These are phyloP conservation scores for Acidiella bohemica DNA, from an alignment of 495 filamentous ascomycete species.

Conservation along the genomic window DNA sequence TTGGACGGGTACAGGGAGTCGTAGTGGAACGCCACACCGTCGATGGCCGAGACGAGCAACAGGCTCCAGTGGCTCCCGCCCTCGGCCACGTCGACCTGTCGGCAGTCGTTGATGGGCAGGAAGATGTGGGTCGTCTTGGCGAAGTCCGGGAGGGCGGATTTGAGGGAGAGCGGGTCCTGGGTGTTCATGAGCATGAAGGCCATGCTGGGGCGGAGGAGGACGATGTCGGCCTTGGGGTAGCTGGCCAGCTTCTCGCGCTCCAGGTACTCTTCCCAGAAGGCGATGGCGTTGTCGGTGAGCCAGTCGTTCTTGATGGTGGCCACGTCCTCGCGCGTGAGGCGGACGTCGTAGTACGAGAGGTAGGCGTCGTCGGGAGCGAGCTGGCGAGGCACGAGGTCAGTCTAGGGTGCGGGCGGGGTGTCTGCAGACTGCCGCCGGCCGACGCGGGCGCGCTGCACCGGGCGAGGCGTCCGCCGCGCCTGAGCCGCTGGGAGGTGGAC, in stretches of 20 bases:
- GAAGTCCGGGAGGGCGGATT: conserved; percentile 67
- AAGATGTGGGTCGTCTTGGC: conserved; percentile 80
- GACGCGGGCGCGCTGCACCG: not conserved
- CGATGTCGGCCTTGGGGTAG: conserved; percentile 68
- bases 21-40: conserved; percentile 91
- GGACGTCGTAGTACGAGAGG: conserved; percentile 59
- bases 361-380: conserved; percentile 58
- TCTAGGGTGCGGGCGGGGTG: not conserved
- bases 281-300: conserved; percentile 95
- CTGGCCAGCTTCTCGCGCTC: conserved; percentile 71
- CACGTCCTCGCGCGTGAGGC: conserved; percentile 72
- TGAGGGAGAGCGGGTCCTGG: conserved; percentile 58
- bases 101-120: conserved; percentile 85
- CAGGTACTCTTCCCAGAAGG: conserved; percentile 97
- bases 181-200: conserved; percentile 84
- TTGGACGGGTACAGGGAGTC: conserved; percentile 77
- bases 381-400: conserved; percentile 26
- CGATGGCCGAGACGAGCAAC: conserved; percentile 74
- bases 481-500: not conserved
- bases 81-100: conserved; percentile 60
- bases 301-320: conserved; percentile 81
- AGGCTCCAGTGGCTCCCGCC: conserved; percentile 93
- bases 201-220: conserved; percentile 87
- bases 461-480: not conserved
- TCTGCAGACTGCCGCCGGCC: not conserved